phyloP scores from a whole-genome alignment of 495 filamentous ascomycete genomes.

The Neurospora sp. region DNA sequence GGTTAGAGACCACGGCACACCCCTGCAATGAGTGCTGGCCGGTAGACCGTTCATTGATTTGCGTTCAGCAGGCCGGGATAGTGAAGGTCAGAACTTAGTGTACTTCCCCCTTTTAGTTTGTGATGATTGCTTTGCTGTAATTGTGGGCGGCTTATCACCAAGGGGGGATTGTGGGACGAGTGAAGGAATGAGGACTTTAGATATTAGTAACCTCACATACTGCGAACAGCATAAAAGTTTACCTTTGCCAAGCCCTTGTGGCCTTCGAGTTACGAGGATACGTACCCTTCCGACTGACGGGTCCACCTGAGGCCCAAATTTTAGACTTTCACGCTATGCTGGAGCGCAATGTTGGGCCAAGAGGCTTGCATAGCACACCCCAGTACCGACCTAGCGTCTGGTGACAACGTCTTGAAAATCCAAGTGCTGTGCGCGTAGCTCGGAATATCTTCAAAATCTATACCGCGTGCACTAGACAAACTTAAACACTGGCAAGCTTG shows the following conservation, averaged over 20 bases:
- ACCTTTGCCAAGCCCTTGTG: not conserved
- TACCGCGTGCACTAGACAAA: not conserved
- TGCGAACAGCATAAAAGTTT: not conserved
- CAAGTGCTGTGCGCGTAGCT: not conserved
- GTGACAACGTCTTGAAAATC: not conserved
- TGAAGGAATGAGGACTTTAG: not conserved
- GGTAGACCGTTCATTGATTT: not conserved
- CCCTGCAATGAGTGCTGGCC: not conserved
- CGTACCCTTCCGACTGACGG: not conserved
- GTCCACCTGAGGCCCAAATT: not conserved
- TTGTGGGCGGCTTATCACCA: not conserved
- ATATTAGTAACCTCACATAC: not conserved
- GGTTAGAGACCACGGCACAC: not conserved
- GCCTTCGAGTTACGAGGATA: not conserved
- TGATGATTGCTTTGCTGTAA: not conserved
- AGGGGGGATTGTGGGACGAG: not conserved
- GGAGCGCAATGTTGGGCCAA: not conserved
- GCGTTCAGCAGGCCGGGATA: not conserved
- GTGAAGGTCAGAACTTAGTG: not conserved
- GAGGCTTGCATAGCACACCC: not conserved
- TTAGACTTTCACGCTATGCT: not conserved
- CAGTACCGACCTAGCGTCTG: not conserved
- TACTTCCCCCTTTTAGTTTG: not conserved
- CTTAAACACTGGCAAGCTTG: not conserved
- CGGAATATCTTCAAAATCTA: not conserved